Evolutionary conservation across 73 alveolate species (phyloP), one percentile per base, ranked within the genome.

Genomic region (Paramecium bursaria): DNA sequence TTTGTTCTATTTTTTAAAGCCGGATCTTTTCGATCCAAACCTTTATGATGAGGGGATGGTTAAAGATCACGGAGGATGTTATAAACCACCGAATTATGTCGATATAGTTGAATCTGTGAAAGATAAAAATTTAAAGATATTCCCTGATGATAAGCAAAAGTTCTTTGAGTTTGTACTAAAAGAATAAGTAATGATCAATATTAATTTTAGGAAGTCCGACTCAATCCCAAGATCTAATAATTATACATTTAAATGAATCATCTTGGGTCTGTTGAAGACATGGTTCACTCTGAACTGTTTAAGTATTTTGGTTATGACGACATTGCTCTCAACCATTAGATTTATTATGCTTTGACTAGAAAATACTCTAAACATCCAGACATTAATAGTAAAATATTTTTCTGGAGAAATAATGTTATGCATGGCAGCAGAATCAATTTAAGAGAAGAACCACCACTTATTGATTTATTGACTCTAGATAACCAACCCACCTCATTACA

Each of bases 351-450:
- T 4, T 42, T 67, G 21, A 67, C 82, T 19, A 67, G 82, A 19
- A 67, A 67, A 67, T 67, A 67, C 44, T 39, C 57, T 21, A 67
- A 67, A 21, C 60, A 67, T 27, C 82, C 82, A 30, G 82, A 67
- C 1, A 26, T 67, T 7, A 67, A 67, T 17, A 39, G 60, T 39
- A 9, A 67, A 67, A 27, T 67, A 5, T 67, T 67, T 19, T 67
- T 67, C 11, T 67, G 82, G 82, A 67, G 82, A 21, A 67, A 67
- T 13, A 67, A 67, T 67, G 82, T 67, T 0, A 67, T 67, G 82
- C 82, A 67, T 67, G 82, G 82, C 3, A 35, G 60, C 22, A 31
- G 61, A 67, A 47, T 67, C 9, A 67, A 67, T 11, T 35, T 67
- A 42, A 14, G 21, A 6, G 15, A 67, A 39, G 27, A 4, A 10